Conservation (phyloP, 352 stramenopile genomes). For the Phytopythium oedochilum region DNA sequence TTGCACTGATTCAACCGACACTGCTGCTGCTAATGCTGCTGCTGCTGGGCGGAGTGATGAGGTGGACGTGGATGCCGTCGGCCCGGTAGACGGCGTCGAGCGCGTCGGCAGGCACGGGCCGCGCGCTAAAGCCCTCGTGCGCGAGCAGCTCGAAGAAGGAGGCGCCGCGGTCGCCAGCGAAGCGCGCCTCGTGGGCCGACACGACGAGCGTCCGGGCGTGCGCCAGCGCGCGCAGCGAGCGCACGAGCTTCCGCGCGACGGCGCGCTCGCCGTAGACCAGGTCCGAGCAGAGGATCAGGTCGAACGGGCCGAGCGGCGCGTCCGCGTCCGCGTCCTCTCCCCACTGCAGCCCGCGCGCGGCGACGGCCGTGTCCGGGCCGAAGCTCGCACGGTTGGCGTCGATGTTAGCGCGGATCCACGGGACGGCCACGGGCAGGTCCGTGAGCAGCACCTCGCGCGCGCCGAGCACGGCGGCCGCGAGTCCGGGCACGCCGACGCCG, state of each 20-base stretch:
- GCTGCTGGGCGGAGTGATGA: conserved; percentile 15
- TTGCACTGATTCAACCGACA: background rate
- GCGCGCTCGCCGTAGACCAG: conserved; percentile 46
- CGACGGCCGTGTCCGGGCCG: background rate
- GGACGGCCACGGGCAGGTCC: conserved; percentile 35
- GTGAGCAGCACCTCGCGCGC: conserved; percentile 40
- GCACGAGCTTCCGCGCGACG: conserved; percentile 34
- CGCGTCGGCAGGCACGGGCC: conserved; percentile 21
- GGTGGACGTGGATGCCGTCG: conserved; percentile 36
- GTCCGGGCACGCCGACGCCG: conserved; percentile 44
- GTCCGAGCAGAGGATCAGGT: conserved; percentile 54
- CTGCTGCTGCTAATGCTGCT: too few species aligned
- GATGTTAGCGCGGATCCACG: conserved; percentile 54
- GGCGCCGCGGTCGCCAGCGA: conserved; percentile 42
- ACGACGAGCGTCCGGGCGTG: conserved; percentile 32
- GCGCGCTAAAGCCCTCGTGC: conserved; percentile 20
- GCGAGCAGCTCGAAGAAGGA: conserved; percentile 37
- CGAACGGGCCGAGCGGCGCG: conserved; percentile 16
- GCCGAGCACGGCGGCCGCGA: conserved; percentile 35
- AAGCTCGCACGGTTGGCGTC: conserved; percentile 29
- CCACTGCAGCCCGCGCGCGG: conserved; percentile 36
- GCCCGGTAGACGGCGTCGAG: conserved; percentile 40
- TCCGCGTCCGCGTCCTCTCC: conserved; percentile 11
- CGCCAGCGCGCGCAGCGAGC: conserved; percentile 31
- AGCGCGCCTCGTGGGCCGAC: conserved; percentile 48